Evolutionary conservation across 805 yeast genomes (phyloP).

Genomic region (Candida suzukii): DNA sequence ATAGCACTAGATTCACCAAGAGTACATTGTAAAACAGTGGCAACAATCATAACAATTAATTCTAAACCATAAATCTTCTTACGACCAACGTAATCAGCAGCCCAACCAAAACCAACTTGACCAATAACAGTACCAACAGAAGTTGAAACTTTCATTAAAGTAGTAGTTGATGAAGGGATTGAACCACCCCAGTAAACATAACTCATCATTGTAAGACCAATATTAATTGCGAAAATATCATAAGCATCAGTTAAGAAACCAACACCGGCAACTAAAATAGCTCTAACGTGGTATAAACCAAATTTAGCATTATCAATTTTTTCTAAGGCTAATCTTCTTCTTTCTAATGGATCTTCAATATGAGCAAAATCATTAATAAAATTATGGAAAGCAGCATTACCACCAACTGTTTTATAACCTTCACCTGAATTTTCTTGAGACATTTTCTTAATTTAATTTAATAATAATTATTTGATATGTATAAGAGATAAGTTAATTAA

Average conservation of each 20-base stretch:
- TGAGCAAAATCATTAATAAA: slow-evolving; percentile 74
- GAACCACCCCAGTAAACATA: slow-evolving; percentile 66
- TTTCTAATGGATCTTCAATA: slow-evolving; percentile 76
- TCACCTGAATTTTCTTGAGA: too few species aligned
- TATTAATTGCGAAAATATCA: slow-evolving; percentile 85
- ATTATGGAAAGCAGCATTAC: slow-evolving; percentile 84
- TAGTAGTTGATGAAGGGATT: slow-evolving; percentile 61
- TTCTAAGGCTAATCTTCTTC: slow-evolving; percentile 80
- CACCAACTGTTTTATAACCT: slow-evolving; percentile 47
- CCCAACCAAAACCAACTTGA: slow-evolving; percentile 75
- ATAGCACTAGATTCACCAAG: slow-evolving; percentile 68
- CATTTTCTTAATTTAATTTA: too few species aligned
- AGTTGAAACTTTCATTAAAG: slow-evolving; percentile 79
- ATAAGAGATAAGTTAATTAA: too few species aligned
- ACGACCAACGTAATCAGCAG: slow-evolving; percentile 81
- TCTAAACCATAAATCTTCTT: slow-evolving; percentile 84
- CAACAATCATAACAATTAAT: slow-evolving; percentile 74
- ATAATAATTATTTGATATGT: too few species aligned
- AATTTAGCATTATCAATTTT: slow-evolving; percentile 74
- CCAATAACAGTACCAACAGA: slow-evolving; percentile 94
- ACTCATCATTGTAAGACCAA: slow-evolving; percentile 73
- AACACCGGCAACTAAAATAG: slow-evolving; percentile 84
- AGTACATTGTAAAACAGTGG: slow-evolving; percentile 72
- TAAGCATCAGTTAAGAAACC: slow-evolving; percentile 92
- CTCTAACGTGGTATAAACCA: slow-evolving; percentile 78